A percentile compares a stretch with the other conserved stretches of the same genome.
Conservation (phyloP, 2,329 filamentous ascomycete genomes). For the Trichoderma sp. region DNA sequence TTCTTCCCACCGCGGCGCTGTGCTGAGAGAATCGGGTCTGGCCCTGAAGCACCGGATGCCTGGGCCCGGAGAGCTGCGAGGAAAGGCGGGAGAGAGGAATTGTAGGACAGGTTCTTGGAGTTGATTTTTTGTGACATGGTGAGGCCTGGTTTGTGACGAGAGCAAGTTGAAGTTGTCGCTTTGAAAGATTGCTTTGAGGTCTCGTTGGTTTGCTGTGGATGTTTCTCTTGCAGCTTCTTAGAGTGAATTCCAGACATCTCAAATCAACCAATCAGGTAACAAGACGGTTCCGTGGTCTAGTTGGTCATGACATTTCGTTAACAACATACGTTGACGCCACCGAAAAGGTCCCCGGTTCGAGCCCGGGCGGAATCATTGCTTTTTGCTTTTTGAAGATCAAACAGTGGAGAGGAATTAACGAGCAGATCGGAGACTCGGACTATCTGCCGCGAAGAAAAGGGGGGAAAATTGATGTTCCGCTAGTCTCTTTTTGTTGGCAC, state of each 20-base stretch:
- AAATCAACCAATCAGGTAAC: constrained; percentile 8
- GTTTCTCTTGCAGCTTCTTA: background rate
- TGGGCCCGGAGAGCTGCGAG: constrained; percentile 56
- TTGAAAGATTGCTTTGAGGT: background rate
- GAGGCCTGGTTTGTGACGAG: background rate
- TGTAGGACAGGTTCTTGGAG: constrained; percentile 68
- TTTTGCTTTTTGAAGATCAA: background rate
- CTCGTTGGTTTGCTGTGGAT: background rate
- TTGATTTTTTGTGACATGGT: constrained; percentile 61
- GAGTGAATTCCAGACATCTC: background rate
- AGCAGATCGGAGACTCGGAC: background rate
- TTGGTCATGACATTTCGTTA: constrained; percentile 23
- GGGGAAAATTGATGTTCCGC: constrained; percentile 11
- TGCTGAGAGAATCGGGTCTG: constrained; percentile 52
- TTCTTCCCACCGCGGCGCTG: constrained; percentile 51
- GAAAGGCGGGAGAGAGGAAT: constrained; percentile 58
- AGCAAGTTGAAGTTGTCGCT: background rate
- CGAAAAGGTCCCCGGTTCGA: constrained; percentile 23
- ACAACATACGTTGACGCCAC: constrained; percentile 21
- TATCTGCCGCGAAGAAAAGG: background rate
- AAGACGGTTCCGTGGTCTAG: constrained; percentile 22
- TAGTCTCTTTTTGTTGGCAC: background rate
- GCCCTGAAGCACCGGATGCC: constrained; percentile 47
- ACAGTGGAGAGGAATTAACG: background rate
- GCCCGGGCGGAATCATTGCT: constrained; percentile 21